Base-by-base conservation (phyloP, 2,329 filamentous ascomycete genomes). In the Colletotrichum lini region DNA sequence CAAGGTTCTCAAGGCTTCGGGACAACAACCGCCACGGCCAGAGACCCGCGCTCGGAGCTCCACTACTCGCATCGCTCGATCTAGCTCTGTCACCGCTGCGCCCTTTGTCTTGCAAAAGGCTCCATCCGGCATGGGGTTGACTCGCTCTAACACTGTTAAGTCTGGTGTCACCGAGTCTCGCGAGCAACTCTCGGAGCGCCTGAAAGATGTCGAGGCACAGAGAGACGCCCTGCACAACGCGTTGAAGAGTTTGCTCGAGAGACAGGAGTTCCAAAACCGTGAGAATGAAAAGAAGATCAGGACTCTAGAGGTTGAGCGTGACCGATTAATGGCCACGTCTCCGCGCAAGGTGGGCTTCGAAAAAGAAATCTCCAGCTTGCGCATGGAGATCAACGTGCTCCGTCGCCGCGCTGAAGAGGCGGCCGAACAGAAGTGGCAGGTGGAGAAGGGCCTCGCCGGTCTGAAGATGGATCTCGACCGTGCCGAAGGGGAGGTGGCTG, bases 401-500 rank as follows among this genome's bases (percentile, higher is more conserved):
- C 91, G 96, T 53, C 92, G 92, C 73, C 91, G 96, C 65, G 96
- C 96, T 40, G 96, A 99, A 77, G 96, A 98, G 74, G 96, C 96
- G 18, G 88, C 98, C 16, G 94, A 98, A 78, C 94, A 97, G 78
- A 98, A 98, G 82, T 98, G 94, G 92, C 93, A 97, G 79, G 96
- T 95, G 73, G 96, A 98, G 82, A 97, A 97, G 82, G 94, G 94
- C 21, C 85, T 98, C 2, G 89, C 90, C 63, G 94, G 95, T 66
- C 84, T 98, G 67, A 97, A 98, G 84, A 98, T 98, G 93, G 96
- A 98, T 78, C 89, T 99, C 52, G 96, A 98, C 81, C 93, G 95
- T 73, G 95, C 96, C 35, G 94, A 98, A 81, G 93, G 96, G 79
- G 96, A 99, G 83, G 97, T 97, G 40, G 86, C 90, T 50, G 93